A percentile compares a stretch with the other conserved stretches of the same genome.
Conservation (phyloP, 169 alveolate species). For the Eimeria tenella region DNA sequence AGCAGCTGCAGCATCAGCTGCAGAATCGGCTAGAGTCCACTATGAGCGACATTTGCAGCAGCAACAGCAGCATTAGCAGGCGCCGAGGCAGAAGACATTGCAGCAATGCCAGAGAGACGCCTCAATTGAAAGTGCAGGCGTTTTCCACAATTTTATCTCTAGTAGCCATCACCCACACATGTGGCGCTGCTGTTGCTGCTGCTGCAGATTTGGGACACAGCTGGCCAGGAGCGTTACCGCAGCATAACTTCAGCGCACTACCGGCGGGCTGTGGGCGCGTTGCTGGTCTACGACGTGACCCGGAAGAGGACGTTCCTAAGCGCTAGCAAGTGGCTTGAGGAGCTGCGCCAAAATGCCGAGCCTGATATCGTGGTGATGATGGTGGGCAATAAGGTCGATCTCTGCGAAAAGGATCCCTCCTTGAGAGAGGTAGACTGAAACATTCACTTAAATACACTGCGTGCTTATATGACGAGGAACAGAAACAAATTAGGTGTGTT, state of each 20-base stretch:
- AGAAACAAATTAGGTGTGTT: not conserved
- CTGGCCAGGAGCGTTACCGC: conserved; percentile 13
- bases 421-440: conserved; percentile 92
- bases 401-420: conserved; percentile 93
- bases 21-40: too few relatives aligned
- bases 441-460: not conserved
- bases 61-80: not conserved
- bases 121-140: too few relatives aligned
- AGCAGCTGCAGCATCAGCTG: not conserved
- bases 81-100: not conserved
- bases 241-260: conserved; percentile 90
- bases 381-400: conserved; percentile 99
- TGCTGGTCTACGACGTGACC: conserved; percentile 96
- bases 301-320: conserved; percentile 91
- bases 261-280: conserved; percentile 97
- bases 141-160: too few relatives aligned
- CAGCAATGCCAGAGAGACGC: not conserved
- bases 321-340: conserved; percentile 96
- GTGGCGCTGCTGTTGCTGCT: conserved; percentile 3
- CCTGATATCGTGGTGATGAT: conserved; percentile 98
- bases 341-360: conserved; percentile 97
- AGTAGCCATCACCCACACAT: too few relatives aligned
- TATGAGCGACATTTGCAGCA: too few relatives aligned
- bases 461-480: not conserved
- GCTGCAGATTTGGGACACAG: conserved; percentile 25